These are phyloP conservation scores for Rhodamnia rubescens DNA, from an alignment of 345 rosid genomes.

Conservation along the genomic window DNA sequence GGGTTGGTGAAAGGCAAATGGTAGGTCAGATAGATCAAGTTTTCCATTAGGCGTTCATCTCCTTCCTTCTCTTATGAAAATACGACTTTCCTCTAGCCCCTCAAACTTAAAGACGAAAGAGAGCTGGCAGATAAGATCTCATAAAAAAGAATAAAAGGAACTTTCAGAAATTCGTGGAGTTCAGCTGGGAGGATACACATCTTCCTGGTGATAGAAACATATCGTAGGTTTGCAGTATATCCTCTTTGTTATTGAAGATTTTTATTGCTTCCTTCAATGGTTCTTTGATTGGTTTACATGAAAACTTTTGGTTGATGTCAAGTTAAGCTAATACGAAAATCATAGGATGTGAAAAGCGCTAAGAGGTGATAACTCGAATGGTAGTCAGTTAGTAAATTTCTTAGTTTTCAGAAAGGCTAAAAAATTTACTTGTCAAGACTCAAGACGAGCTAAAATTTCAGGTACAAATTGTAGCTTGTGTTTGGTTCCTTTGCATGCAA, in stretches of 20 bases:
- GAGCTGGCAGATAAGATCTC: not conserved
- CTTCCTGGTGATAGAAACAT: not conserved
- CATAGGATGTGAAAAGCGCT: not conserved
- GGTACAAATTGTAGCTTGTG: not conserved
- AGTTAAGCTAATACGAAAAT: not conserved
- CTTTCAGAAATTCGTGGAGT: not conserved
- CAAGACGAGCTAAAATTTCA: not conserved
- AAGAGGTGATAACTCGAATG: not conserved
- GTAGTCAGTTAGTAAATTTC: not conserved
- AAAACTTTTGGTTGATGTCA: not conserved
- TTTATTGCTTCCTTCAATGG: not conserved
- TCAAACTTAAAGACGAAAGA: not conserved
- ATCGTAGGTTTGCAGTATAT: not conserved
- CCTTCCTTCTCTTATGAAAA: not conserved
- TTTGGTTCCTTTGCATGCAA: not conserved
- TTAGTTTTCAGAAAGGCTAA: not conserved
- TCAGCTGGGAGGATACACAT: not conserved
- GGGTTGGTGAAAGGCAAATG: not conserved
- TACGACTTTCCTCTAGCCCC: not conserved
- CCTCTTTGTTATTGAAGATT: not conserved
- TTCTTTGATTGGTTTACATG: not conserved
- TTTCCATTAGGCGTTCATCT: not conserved
- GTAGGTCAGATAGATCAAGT: not conserved
- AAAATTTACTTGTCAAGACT: not conserved
- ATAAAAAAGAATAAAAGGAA: not conserved